These are phyloP conservation scores for Bisporella sp. DNA, from an alignment of 2,329 filamentous ascomycete genomes.

Conservation along the genomic window DNA sequence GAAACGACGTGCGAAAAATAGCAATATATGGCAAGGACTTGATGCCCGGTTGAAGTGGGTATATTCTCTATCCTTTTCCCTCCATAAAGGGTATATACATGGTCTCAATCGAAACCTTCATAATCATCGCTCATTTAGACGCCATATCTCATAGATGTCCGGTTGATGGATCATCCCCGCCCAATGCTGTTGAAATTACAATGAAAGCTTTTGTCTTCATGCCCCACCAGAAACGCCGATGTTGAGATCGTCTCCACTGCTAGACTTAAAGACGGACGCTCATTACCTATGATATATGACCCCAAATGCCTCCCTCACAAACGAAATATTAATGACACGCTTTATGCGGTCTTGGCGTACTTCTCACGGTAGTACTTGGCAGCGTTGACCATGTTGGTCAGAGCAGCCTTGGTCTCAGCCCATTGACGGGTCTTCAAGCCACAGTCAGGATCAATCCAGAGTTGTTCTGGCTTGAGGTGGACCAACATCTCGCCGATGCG, in stretches of 20 bases:
- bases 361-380: constrained; percentile 95
- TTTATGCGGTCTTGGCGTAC: constrained; percentile 44
- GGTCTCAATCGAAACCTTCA: neutral
- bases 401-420: constrained; percentile 95
- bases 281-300: constrained; percentile 5
- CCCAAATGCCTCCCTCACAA: neutral
- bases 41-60: constrained; percentile 12
- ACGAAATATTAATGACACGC: constrained; percentile 1
- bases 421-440: constrained; percentile 99
- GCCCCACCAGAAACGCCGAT: constrained; percentile 36
- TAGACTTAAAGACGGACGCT: constrained; percentile 15
- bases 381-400: constrained; percentile 95
- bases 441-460: constrained; percentile 99
- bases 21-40: neutral
- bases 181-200: constrained; percentile 26
- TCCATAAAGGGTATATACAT: constrained; percentile 1
- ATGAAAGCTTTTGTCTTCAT: constrained; percentile 25
- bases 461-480: constrained; percentile 95
- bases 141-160: constrained; percentile 21
- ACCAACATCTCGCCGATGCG: constrained; percentile 96
- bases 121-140: constrained; percentile 10
- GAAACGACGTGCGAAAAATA: too few species aligned
- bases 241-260: constrained; percentile 39
- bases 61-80: constrained; percentile 8
- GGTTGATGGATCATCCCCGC: constrained; percentile 29